Evolutionary conservation across 2,329 filamentous ascomycete species (phyloP).

Genomic region (Aspergillus pseudoglaucus): DNA sequence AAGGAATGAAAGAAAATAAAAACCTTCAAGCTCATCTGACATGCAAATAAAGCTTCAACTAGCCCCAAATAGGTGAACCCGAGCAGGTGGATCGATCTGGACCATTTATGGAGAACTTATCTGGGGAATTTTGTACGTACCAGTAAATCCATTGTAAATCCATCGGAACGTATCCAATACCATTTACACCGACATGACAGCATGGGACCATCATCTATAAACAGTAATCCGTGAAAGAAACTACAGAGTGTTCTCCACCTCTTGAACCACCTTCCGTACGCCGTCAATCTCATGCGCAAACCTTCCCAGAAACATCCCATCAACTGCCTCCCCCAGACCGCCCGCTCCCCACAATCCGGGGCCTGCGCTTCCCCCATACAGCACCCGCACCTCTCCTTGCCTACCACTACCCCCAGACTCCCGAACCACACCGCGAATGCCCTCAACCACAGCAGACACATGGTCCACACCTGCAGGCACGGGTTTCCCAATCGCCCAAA

Average conservation of each 20-base stretch:
- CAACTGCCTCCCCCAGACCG: conserved; percentile 60
- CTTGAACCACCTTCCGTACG: conserved; percentile 64
- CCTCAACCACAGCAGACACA: conserved; percentile 63
- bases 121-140: too few relatives aligned
- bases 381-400: conserved; percentile 51
- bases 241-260: conserved; percentile 51
- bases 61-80: neutral
- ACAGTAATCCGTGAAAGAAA: neutral
- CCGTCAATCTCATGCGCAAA: conserved; percentile 72
- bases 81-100: neutral
- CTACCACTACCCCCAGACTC: conserved; percentile 42
- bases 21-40: conserved; percentile 7
- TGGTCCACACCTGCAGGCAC: conserved; percentile 66
- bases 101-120: neutral
- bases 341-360: conserved; percentile 60
- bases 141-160: too few relatives aligned
- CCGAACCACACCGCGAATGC: conserved; percentile 52
- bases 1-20: conserved; percentile 1
- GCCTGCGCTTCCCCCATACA: conserved; percentile 79
- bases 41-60: neutral
- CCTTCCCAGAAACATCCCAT: conserved; percentile 73
- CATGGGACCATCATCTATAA: neutral
- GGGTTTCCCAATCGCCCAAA: conserved; percentile 77
- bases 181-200: neutral
- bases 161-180: neutral